Base-by-base conservation (phyloP, 345 rosid genomes). In the Salix suchowensis region DNA sequence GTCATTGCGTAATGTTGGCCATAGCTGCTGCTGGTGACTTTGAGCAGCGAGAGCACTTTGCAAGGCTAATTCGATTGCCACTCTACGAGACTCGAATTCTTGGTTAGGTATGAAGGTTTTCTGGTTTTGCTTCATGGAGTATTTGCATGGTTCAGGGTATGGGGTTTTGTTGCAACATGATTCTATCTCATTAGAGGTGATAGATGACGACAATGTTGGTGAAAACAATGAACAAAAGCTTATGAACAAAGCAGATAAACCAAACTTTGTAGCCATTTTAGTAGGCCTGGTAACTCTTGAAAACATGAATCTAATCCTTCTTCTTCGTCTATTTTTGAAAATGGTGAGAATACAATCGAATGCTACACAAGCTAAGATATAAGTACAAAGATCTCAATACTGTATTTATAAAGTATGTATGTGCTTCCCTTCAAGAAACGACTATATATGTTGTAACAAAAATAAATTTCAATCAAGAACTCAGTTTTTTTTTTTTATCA, bases 81-180 rank as follows among this genome's bases (percentile, higher is more conserved):
- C 68, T 66, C 86, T 85, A 9, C 84, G 86, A 66, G 90, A 90
- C n/a, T 88, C 86, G 2, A 90, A 82, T 37, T 81, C 83, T 0
- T 75, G 73, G 10, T 78, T 85, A 13, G 92, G 90, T 18, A 79
- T 67, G 0, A 50, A 65, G 76, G 37, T 71, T 11, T 61, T 74
- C 65, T 76, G 67, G n/a, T 79, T 74, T 69, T 76, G 82, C 39
- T 71, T 79, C 78, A 83, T 76, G 83, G 85, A 85, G 73, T 85
- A 83, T 66, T 88, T 89, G 86, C 98, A 91, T 64, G 91, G 85
- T 15, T 85, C 83, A 11, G 93, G 91, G 77, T 90, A 39, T 61
- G 97, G 97, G 68, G 94, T 90, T 79, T 87, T 80, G 84, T 77
- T 68, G 82, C 98, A 94, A 94, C 94, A 92, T 78, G 81, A 84